These are phyloP conservation scores for Limtongia smithiae DNA, from an alignment of 805 yeast genomes.

Conservation along the genomic window DNA sequence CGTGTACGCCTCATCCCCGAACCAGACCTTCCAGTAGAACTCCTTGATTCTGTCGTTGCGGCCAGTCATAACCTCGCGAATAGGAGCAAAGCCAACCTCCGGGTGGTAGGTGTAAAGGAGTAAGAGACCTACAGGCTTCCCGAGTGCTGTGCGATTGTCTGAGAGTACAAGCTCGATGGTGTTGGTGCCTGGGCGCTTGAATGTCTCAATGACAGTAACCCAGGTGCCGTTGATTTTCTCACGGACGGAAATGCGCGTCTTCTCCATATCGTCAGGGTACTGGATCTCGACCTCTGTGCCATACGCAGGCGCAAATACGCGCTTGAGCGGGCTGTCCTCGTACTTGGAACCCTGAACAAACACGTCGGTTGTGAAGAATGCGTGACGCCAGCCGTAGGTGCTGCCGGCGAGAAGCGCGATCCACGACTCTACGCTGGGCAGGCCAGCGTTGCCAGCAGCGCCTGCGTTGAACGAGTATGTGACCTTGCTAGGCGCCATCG, in stretches of 20 bases:
- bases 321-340: constrained; percentile 72
- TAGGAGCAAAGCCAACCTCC: constrained; percentile 91
- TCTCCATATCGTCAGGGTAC: constrained; percentile 48
- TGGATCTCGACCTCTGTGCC: constrained; percentile 61
- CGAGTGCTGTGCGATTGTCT: constrained; percentile 84
- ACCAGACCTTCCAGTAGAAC: constrained; percentile 98
- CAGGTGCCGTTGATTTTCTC: constrained; percentile 72
- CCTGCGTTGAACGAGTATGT: constrained; percentile 24
- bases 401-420: constrained; percentile 76
- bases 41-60: constrained; percentile 91
- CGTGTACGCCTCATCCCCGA: constrained; percentile 52
- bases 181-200: constrained; percentile 44
- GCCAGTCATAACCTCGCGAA: constrained; percentile 81
- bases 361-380: constrained; percentile 73
- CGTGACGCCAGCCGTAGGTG: constrained; percentile 81
- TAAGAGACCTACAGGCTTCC: constrained; percentile 67
- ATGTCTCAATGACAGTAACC: constrained; percentile 58
- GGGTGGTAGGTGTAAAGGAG: constrained; percentile 78
- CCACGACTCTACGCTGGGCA: constrained; percentile 57
- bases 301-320: constrained; percentile 72
- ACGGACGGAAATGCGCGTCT: constrained; percentile 59
- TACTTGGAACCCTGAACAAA: constrained; percentile 83
- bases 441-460: constrained; percentile 31
- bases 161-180: constrained; percentile 69
- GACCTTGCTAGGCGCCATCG: constrained; percentile 13